These are phyloP conservation scores for Rubus idaeus DNA, from an alignment of 306 rosid genomes.

Conservation along the genomic window DNA sequence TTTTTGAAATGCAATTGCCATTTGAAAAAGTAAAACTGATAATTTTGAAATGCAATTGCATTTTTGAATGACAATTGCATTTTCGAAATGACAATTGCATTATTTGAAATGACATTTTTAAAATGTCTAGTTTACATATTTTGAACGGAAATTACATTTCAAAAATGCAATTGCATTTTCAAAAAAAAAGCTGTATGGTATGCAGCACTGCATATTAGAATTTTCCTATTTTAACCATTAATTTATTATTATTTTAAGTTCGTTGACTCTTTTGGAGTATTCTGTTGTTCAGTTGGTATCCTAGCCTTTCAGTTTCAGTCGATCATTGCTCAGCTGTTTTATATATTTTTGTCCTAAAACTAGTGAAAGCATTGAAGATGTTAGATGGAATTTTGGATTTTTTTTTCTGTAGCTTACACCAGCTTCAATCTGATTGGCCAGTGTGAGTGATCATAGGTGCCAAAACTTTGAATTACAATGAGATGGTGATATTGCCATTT, in stretches of 20 bases:
- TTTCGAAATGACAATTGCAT: no score
- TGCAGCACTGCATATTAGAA: no score
- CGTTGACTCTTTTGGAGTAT: background rate
- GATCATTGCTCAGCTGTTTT: background rate
- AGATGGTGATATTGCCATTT: background rate
- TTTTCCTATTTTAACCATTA: no score
- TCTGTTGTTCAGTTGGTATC: background rate
- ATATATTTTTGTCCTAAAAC: background rate
- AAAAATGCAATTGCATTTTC: no score
- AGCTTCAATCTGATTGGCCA: background rate
- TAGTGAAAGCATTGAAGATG: background rate
- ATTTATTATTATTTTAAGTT: background rate
- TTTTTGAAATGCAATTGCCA: no score
- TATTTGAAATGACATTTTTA: no score
- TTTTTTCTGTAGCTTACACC: background rate
- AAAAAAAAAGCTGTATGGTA: no score
- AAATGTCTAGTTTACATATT: no score
- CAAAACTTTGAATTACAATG: background rate
- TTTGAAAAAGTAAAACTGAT: no score
- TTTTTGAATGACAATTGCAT: no score
- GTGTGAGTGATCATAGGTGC: background rate
- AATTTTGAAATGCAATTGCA: no score
- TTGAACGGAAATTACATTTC: no score
- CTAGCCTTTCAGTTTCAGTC: background rate
- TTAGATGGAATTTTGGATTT: background rate